These are phyloP conservation scores for Venturia pyrina DNA, from an alignment of 2,329 filamentous ascomycete genomes.

Conservation along the genomic window DNA sequence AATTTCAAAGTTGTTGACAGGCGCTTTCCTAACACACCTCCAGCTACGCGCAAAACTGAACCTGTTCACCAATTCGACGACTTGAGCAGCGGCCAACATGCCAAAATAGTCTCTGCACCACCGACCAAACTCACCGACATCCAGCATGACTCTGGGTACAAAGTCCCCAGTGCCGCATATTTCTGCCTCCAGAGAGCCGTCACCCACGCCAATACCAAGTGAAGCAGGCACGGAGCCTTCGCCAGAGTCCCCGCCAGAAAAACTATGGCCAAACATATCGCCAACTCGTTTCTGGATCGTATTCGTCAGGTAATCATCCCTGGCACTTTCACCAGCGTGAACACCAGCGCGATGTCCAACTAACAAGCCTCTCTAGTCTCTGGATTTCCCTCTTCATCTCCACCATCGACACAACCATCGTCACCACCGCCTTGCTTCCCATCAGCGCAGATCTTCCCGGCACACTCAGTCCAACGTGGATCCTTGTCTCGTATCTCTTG, in stretches of 20 bases:
- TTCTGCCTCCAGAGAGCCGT: background rate
- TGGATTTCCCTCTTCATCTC: slow-evolving; percentile 1
- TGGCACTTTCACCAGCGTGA: background rate
- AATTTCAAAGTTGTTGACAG: background rate
- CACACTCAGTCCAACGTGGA: background rate
- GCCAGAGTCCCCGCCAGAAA: background rate
- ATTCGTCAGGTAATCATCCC: background rate
- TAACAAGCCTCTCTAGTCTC: background rate
- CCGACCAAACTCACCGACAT: background rate
- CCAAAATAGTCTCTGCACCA: background rate
- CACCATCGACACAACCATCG: background rate
- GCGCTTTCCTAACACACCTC: background rate
- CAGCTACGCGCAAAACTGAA: no score
- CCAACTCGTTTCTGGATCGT: background rate
- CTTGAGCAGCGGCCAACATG: background rate
- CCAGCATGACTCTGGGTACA: background rate
- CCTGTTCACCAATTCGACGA: background rate
- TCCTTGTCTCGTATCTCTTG: background rate
- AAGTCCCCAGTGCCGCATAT: background rate
- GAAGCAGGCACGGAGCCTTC: background rate
- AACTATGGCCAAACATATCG: background rate
- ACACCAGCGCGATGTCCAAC: no score
- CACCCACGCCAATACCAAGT: background rate
- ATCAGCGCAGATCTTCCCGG: background rate
- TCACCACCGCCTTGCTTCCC: background rate